Evolutionary conservation across 2,329 filamentous ascomycete genomes (phyloP).

Genomic region (Metarhizium anisopliae): DNA sequence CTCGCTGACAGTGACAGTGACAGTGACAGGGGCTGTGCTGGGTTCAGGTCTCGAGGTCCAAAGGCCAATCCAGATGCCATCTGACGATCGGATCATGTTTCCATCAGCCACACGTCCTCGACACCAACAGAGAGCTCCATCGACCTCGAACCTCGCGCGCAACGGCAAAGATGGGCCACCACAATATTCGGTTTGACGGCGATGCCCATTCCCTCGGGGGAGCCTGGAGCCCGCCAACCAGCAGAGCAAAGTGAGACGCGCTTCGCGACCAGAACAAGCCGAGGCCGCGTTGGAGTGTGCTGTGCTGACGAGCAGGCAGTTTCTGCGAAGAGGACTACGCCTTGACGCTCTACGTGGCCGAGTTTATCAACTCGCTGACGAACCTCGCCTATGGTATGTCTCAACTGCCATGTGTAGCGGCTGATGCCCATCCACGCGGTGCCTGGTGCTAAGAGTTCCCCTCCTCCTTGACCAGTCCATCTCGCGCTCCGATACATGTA

Average conservation of each 20-base stretch:
- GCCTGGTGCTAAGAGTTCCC: conserved; percentile 1
- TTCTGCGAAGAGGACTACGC: conserved; percentile 40
- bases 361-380: conserved; percentile 35
- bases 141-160: too few species aligned
- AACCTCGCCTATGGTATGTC: conserved; percentile 38
- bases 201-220: conserved; percentile 24
- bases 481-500: conserved; percentile 30
- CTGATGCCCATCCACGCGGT: background rate
- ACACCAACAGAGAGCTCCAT: too few species aligned
- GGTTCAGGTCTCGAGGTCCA: too few species aligned
- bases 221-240: conserved; percentile 30
- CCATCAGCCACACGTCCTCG: too few species aligned
- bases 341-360: conserved; percentile 32
- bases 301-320: conserved; percentile 14
- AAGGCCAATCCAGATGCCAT: too few species aligned
- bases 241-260: conserved; percentile 25
- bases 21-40: too few species aligned
- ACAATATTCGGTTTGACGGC: conserved; percentile 26
- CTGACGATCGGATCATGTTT: too few species aligned
- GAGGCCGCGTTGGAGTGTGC: background rate
- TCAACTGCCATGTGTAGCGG: too few species aligned
- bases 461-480: conserved; percentile 24
- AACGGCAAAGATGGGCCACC: conserved; percentile 20
- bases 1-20: too few species aligned
- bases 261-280: background rate